Evolutionary conservation across 805 yeast genomes (phyloP).

Genomic region (Grigorovia transvaalensis): DNA sequence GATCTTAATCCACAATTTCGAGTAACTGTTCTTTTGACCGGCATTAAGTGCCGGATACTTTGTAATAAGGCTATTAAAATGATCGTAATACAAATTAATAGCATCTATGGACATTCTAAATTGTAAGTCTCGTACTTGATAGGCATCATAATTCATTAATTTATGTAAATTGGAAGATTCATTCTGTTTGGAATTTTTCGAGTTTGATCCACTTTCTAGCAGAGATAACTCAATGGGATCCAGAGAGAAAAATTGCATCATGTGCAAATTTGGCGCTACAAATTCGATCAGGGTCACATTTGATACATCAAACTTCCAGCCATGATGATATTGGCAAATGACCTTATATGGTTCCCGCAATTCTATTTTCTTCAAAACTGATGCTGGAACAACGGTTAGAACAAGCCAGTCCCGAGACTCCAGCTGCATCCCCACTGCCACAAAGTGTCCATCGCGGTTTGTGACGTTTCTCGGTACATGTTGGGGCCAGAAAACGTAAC

Average conservation of each 20-base stretch:
- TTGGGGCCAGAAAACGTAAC: slow-evolving; percentile 21
- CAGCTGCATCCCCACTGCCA: slow-evolving; percentile 11
- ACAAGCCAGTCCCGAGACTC: slow-evolving; percentile 18
- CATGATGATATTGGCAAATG: slow-evolving; percentile 4
- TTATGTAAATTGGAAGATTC: slow-evolving; percentile 4
- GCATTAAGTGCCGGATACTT: slow-evolving; percentile 6
- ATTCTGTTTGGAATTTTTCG: slow-evolving; percentile 12
- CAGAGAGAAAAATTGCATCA: slow-evolving; percentile 67
- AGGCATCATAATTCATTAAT: slow-evolving; percentile 9
- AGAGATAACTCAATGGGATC: slow-evolving; percentile 60
- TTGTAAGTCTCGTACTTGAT: slow-evolving; percentile 6
- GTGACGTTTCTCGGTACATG: slow-evolving; percentile 3
- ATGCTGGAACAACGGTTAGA: slow-evolving; percentile 8
- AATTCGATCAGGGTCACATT: slow-evolving; percentile 38
- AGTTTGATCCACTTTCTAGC: slow-evolving; percentile 18
- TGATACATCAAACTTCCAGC: slow-evolving; percentile 6
- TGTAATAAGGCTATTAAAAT: slow-evolving; percentile 11
- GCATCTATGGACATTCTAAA: slow-evolving; percentile 12
- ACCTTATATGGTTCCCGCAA: slow-evolving; percentile 8
- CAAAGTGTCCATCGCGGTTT: slow-evolving; percentile 1
- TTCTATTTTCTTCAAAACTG: neutral
- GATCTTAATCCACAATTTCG: neutral
- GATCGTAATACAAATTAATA: slow-evolving; percentile 18
- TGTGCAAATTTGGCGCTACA: slow-evolving; percentile 58
- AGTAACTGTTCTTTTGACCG: neutral